phyloP scores from a whole-genome alignment of 495 filamentous ascomycete genomes.

The Aspergillus carlsbadensis region DNA sequence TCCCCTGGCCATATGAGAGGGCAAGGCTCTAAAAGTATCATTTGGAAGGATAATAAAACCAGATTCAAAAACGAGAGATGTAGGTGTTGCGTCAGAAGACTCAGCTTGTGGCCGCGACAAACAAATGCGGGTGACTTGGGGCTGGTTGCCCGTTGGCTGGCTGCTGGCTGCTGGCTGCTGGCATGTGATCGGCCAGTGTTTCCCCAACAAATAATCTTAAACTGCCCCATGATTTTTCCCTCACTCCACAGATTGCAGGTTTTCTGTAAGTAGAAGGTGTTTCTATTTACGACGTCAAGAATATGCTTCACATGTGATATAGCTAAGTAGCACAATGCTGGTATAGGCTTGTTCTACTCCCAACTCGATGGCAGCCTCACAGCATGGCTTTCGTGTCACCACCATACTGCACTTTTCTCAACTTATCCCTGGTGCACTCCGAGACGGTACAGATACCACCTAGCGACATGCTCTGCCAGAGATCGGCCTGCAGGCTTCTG shows the following conservation, averaged over 20 bases:
- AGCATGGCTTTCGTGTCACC: slow-evolving; percentile 51
- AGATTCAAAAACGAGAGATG: neutral
- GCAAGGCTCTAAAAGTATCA: neutral
- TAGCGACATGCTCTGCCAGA: slow-evolving; percentile 60
- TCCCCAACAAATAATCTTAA: slow-evolving; percentile 14
- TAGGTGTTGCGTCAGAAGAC: slow-evolving; percentile 8
- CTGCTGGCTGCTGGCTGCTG: too few relatives aligned
- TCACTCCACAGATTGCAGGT: neutral
- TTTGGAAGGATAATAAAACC: neutral
- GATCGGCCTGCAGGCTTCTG: slow-evolving; percentile 55
- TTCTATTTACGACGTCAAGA: neutral
- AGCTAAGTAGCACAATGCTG: too few relatives aligned
- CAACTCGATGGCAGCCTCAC: slow-evolving; percentile 17
- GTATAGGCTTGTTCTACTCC: too few relatives aligned
- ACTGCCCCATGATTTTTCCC: neutral
- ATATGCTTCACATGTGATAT: too few relatives aligned
- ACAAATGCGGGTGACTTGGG: neutral
- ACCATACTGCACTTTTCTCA: slow-evolving; percentile 52
- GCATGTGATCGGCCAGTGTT: slow-evolving; percentile 22
- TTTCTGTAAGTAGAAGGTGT: too few relatives aligned
- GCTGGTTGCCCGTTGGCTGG: slow-evolving; percentile 3
- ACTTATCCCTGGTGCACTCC: slow-evolving; percentile 50
- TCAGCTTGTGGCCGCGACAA: slow-evolving; percentile 1
- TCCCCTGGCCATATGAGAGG: slow-evolving; percentile 15
- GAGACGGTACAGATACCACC: slow-evolving; percentile 52